Conservation (phyloP, 306 rosid genomes). For the Lathyrus aphaca region DNA sequence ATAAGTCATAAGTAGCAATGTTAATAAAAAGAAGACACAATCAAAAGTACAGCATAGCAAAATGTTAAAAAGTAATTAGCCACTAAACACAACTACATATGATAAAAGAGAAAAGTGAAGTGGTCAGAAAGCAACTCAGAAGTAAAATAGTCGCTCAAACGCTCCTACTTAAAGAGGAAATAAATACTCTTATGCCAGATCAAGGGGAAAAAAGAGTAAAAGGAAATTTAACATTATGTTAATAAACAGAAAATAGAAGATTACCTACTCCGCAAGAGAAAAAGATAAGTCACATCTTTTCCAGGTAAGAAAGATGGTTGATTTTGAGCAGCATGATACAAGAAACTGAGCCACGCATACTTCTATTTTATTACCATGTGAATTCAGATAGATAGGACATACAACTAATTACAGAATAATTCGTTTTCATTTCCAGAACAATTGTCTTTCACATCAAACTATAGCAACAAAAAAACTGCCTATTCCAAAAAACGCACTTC, state of each 20-base stretch:
- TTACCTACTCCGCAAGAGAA: slow-evolving; percentile 2
- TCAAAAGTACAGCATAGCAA: slow-evolving; percentile 12
- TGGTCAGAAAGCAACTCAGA: slow-evolving; percentile 9
- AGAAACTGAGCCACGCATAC: background rate
- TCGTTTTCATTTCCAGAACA: background rate
- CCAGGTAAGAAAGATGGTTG: background rate
- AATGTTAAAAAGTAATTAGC: slow-evolving; percentile 7
- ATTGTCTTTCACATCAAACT: background rate
- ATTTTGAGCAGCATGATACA: slow-evolving; percentile 12
- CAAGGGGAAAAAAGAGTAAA: background rate
- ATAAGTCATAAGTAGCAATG: slow-evolving; percentile 22
- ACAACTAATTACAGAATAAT: too few relatives aligned
- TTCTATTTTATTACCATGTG: background rate
- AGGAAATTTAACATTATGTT: background rate
- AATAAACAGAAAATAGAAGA: slow-evolving; percentile 6
- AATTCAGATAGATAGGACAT: too few relatives aligned
- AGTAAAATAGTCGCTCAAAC: slow-evolving; percentile 14
- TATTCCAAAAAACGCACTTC: too few relatives aligned
- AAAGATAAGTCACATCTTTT: background rate
- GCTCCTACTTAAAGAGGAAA: slow-evolving; percentile 13
- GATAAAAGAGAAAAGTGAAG: slow-evolving; percentile 3
- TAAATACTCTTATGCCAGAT: background rate
- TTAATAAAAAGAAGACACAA: slow-evolving; percentile 17
- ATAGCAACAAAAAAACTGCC: background rate
- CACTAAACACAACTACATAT: background rate